Percentiles rank a stretch among this genome's conserved stretches.
Evolutionary conservation across 371 early-diverging fungal species (phyloP).

Genomic region (Fennellomyces sp.): DNA sequence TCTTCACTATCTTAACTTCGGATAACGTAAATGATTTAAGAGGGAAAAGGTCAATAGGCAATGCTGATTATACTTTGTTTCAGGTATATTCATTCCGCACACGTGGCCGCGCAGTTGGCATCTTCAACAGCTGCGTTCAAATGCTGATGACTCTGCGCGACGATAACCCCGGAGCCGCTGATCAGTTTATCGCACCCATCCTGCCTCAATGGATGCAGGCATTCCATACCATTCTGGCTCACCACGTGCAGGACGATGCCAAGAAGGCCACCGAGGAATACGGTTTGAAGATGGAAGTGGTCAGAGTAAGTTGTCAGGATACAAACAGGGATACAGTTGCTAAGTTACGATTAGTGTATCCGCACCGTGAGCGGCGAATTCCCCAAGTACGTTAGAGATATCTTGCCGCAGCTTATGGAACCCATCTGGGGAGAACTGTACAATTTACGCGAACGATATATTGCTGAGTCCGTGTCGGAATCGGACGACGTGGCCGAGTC

Average conservation of each 20-base stretch:
- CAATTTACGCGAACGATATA: constrained; percentile 57
- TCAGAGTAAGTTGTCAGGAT: constrained; percentile 49
- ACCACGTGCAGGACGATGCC: constrained; percentile 52
- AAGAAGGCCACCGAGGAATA: constrained; percentile 60
- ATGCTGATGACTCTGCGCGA: constrained; percentile 79
- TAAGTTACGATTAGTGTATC: constrained; percentile 46
- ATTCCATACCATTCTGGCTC: constrained; percentile 65
- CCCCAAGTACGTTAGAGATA: constrained; percentile 57
- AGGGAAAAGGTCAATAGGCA: neutral
- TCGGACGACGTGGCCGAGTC: constrained; percentile 53
- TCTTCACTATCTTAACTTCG: constrained; percentile 71
- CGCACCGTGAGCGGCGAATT: constrained; percentile 63
- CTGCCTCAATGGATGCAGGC: constrained; percentile 80
- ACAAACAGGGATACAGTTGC: neutral
- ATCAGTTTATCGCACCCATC: constrained; percentile 73
- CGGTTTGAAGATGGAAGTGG: constrained; percentile 72
- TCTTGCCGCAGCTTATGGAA: constrained; percentile 54
- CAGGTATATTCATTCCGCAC: constrained; percentile 69
- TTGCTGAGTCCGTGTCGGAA: constrained; percentile 60
- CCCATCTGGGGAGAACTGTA: constrained; percentile 72
- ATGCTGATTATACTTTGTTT: neutral
- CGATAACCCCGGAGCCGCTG: constrained; percentile 71
- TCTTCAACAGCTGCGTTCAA: constrained; percentile 84
- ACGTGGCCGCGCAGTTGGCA: constrained; percentile 77
- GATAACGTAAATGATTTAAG: constrained; percentile 35